A percentile compares a stretch with the other conserved stretches of the same genome.
Evolutionary conservation across 2,329 filamentous ascomycete genomes (phyloP).

Genomic region (Pseudogymnoascus sp.): DNA sequence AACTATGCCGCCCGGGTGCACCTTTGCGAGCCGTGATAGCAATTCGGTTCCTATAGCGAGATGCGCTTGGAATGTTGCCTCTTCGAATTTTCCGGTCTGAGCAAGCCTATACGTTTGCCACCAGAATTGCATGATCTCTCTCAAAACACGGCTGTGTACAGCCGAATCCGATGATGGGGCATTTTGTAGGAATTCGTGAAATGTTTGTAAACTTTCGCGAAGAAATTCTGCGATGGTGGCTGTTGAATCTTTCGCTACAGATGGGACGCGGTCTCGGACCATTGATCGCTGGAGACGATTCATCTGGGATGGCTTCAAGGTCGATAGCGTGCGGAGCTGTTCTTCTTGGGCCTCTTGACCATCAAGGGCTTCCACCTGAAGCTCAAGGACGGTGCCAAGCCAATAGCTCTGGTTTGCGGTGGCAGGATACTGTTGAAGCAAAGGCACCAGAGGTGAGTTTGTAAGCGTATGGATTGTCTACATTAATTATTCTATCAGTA

Average conservation of each 20-base stretch:
- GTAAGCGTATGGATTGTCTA: slow-evolving; percentile 51
- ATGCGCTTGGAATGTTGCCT: slow-evolving; percentile 56
- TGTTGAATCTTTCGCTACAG: slow-evolving; percentile 53
- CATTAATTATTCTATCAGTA: slow-evolving; percentile 27
- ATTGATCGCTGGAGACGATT: slow-evolving; percentile 54
- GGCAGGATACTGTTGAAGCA: slow-evolving; percentile 34
- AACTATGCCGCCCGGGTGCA: slow-evolving; percentile 11
- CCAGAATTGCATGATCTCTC: slow-evolving; percentile 43
- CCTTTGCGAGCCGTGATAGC: slow-evolving; percentile 7
- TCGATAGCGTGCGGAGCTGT: slow-evolving; percentile 35
- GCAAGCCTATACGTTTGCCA: slow-evolving; percentile 43
- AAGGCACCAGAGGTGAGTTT: slow-evolving; percentile 43
- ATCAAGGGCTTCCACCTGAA: slow-evolving; percentile 36
- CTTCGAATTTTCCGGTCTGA: slow-evolving; percentile 42
- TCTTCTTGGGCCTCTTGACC: slow-evolving; percentile 35
- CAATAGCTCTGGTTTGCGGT: slow-evolving; percentile 31
- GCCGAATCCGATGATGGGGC: slow-evolving; percentile 19
- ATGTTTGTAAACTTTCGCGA: slow-evolving; percentile 31
- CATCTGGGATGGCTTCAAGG: slow-evolving; percentile 40
- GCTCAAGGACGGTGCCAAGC: slow-evolving; percentile 45
- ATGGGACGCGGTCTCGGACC: slow-evolving; percentile 44
- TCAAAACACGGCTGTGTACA: slow-evolving; percentile 29
- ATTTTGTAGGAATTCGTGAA: slow-evolving; percentile 36
- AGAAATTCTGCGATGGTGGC: slow-evolving; percentile 45
- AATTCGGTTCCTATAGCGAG: slow-evolving; percentile 34